These are phyloP conservation scores for Thozetella sp. DNA, from an alignment of 495 filamentous ascomycete genomes.

Conservation along the genomic window DNA sequence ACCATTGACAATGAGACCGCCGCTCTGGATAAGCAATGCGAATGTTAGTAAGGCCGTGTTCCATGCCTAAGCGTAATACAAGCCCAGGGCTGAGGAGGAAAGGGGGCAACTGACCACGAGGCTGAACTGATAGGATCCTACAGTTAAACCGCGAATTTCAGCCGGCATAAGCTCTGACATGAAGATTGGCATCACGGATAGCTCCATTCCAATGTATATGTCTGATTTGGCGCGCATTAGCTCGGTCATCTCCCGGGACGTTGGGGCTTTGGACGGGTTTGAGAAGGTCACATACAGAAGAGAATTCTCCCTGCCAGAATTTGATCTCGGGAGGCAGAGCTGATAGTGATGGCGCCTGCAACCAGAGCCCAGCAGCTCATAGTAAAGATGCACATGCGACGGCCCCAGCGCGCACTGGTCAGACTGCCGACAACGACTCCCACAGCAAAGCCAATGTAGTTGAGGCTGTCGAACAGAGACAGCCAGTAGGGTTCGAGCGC, in stretches of 20 bases:
- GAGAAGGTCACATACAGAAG: constrained; percentile 19
- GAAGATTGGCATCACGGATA: constrained; percentile 29
- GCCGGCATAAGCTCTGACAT: constrained; percentile 34
- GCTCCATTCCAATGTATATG: constrained; percentile 38
- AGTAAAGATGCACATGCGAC: constrained; percentile 31
- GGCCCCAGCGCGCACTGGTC: constrained; percentile 31
- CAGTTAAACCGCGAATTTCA: constrained; percentile 30
- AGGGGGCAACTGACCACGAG: constrained; percentile 4
- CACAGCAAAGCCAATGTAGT: constrained; percentile 28
- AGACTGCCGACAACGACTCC: constrained; percentile 27
- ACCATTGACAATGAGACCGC: constrained; percentile 30
- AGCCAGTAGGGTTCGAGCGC: constrained; percentile 20
- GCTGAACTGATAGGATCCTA: constrained; percentile 28
- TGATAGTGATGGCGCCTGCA: constrained; percentile 28
- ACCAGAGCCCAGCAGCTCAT: constrained; percentile 35
- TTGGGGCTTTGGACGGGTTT: no score
- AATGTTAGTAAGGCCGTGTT: background rate
- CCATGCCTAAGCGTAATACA: background rate
- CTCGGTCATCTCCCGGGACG: no score
- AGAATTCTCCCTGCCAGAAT: constrained; percentile 31
- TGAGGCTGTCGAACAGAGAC: constrained; percentile 32
- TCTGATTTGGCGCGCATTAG: background rate
- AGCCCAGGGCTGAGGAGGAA: background rate
- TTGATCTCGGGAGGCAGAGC: constrained; percentile 23
- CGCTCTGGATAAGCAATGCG: background rate